Percentiles rank a stretch among this genome's conserved stretches.
Conservation (phyloP, 2,329 filamentous ascomycete species). For the Ophiostoma piceae region DNA sequence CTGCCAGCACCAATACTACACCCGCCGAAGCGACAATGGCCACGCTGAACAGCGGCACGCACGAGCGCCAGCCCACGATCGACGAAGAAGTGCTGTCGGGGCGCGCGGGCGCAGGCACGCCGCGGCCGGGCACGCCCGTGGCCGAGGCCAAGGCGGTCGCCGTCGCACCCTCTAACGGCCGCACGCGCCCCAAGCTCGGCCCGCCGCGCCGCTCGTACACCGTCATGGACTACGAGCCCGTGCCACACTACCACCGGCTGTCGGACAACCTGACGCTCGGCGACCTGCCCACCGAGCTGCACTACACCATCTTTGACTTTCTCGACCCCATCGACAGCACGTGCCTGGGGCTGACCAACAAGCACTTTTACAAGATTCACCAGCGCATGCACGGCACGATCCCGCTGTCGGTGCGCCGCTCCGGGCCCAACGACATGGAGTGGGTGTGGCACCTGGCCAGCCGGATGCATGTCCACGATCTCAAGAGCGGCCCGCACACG, state of each 20-base stretch:
- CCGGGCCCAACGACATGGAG: conserved; percentile 58
- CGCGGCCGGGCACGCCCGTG: background rate
- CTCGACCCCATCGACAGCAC: conserved; percentile 61
- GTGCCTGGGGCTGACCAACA: conserved; percentile 55
- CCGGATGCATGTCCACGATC: conserved; percentile 18
- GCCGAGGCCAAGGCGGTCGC: background rate
- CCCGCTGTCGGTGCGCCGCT: conserved; percentile 52
- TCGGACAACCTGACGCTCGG: conserved; percentile 44
- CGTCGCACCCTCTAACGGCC: background rate
- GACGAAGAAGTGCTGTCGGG: conserved; percentile 19
- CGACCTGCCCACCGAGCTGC: conserved; percentile 55
- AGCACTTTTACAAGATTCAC: conserved; percentile 55
- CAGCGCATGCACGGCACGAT: conserved; percentile 51
- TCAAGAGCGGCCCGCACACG: background rate
- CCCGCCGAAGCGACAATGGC: background rate
- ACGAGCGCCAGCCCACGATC: conserved; percentile 24
- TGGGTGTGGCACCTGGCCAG: conserved; percentile 58
- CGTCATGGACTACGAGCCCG: conserved; percentile 55
- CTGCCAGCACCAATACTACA: background rate
- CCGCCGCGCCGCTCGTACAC: conserved; percentile 54
- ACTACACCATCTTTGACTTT: conserved; percentile 56
- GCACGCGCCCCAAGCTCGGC: conserved; percentile 37
- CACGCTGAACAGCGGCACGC: background rate
- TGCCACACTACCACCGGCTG: conserved; percentile 46
- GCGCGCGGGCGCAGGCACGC: background rate